Conservation (phyloP, 805 yeast genomes). For the Yueomyces sinensis region DNA sequence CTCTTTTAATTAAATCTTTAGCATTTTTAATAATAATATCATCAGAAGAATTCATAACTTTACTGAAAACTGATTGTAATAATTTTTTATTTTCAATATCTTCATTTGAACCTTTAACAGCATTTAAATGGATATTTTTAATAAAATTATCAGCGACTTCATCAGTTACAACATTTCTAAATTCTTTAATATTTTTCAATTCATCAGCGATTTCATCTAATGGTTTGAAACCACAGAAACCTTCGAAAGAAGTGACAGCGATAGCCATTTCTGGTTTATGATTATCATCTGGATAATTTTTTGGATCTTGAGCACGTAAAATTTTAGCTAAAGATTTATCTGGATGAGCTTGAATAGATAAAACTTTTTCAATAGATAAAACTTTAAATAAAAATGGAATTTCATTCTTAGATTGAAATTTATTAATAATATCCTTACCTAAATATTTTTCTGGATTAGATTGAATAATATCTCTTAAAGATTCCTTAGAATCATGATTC, state of each 20-base stretch:
- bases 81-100: conserved; percentile 48
- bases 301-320: conserved; percentile 73
- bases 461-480: conserved; percentile 56
- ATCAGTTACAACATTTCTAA: conserved; percentile 54
- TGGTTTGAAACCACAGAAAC: conserved; percentile 96
- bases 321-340: conserved; percentile 73
- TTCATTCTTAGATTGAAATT: conserved; percentile 58
- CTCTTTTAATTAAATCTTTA: conserved; percentile 49
- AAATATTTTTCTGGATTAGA: conserved; percentile 44
- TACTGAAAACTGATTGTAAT: conserved; percentile 63
- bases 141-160: conserved; percentile 43
- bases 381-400: conserved; percentile 92
- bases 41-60: conserved; percentile 75
- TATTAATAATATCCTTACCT: conserved; percentile 42
- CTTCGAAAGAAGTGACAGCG: conserved; percentile 92
- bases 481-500: conserved; percentile 38
- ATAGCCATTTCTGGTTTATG: conserved; percentile 99
- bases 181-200: conserved; percentile 64
- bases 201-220: conserved; percentile 60
- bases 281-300: conserved; percentile 92
- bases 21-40: conserved; percentile 44
- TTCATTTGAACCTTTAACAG: conserved; percentile 34
- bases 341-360: conserved; percentile 96
- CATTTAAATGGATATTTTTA: conserved; percentile 31
- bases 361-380: conserved; percentile 80